Evolutionary conservation across 2,329 filamentous ascomycete species (phyloP), one percentile per base, ranked within the genome.

Genomic region (Apiospora pterosperma): DNA sequence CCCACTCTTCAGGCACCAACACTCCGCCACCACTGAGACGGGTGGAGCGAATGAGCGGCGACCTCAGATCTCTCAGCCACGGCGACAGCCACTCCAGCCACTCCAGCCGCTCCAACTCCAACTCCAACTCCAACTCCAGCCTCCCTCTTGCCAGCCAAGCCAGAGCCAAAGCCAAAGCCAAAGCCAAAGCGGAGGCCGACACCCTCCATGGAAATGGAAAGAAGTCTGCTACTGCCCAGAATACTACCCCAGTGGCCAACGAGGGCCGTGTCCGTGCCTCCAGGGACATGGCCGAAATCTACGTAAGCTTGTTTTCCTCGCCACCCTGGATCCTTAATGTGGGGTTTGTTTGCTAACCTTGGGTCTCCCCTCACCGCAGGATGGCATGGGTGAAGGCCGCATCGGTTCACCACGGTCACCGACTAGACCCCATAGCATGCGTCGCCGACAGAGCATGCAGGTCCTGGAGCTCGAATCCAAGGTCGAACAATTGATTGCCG

Each of bases 401-500:
- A 86, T 91, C 76, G 90, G 90, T 76, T 97, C 93, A 76, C 93
- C 95, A 74, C 89, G 91, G 74, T 98, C 96, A 73, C 96, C 96
- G 63, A 97, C 93, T 71, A 90, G 95, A 79, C 94, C 96, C 72
- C 93, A 94, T 75, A 97, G 93, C 83, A 92, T 99, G 87, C 94
- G 95, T 72, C 94, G 95, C 76, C 92, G 95, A 75, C 96, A 97
- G 80, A 98, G 95, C 84, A 95, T 98, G 90, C 95, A 98, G 80
- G 89, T 95, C 63, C 89, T 98, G 67, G 95, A 99, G 73, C 89
- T 99, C 75, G 93, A 98, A 82, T 84, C 87, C 66, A 88, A 87
- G 73, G 86, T 99, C 72, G 93, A 97, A 71, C 90, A 95, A 77
- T 84, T 99, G 69, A 83, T 91, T 44, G 88, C 90, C 25, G 95